Evolutionary conservation across 805 yeast genomes (phyloP).

Genomic region (Saccharomycopsis sp.): DNA sequence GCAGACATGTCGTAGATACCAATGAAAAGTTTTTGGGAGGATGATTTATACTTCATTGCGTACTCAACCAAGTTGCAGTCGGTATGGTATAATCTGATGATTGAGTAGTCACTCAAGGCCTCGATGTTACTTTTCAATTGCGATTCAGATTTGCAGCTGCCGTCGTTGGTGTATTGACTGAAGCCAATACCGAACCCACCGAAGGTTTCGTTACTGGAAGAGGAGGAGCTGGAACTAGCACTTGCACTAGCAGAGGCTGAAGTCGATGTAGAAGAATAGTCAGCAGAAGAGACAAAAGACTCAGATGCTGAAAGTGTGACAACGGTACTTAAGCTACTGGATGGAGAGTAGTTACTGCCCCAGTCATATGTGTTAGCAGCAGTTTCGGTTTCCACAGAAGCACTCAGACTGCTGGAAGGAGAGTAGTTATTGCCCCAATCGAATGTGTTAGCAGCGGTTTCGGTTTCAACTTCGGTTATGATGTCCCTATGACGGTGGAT

Average conservation of each 20-base stretch:
- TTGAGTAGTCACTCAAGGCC: conserved; percentile 41
- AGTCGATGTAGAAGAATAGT: conserved; percentile 16
- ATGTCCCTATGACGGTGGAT: background rate
- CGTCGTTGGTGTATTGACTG: conserved; percentile 66
- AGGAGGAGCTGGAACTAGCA: conserved; percentile 28
- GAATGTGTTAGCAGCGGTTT: background rate
- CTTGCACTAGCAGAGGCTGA: conserved; percentile 24
- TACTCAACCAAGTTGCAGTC: conserved; percentile 75
- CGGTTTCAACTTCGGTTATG: background rate
- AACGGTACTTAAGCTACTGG: too few species aligned
- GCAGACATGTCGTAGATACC: conserved; percentile 61
- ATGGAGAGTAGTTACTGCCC: background rate
- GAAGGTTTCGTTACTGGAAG: conserved; percentile 29
- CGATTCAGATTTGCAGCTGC: conserved; percentile 57
- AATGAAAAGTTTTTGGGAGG: conserved; percentile 62
- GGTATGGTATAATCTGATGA: conserved; percentile 77
- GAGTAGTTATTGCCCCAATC: background rate
- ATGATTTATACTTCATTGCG: conserved; percentile 46
- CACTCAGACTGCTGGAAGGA: background rate
- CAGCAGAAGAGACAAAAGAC: background rate
- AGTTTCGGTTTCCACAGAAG: background rate
- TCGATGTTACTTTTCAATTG: conserved; percentile 56
- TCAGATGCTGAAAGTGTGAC: background rate
- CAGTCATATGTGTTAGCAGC: background rate
- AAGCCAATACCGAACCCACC: conserved; percentile 67